phyloP scores from a whole-genome alignment of 768 basidiomycete species.

The Mrakia blollopis region DNA sequence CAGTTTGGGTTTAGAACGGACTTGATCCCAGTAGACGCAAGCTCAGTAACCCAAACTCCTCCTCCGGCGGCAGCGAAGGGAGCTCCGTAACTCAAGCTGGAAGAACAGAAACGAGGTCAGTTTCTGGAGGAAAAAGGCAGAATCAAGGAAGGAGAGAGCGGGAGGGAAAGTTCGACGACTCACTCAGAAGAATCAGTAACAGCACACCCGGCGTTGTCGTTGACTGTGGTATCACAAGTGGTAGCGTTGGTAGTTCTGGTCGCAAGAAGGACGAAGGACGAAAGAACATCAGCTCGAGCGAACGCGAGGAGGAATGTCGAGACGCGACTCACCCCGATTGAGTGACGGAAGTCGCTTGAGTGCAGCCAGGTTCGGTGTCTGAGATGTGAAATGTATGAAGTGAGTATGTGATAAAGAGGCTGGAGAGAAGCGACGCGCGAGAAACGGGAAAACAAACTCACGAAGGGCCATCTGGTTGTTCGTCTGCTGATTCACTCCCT shows the following conservation, averaged over 20 bases:
- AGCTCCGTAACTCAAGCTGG: constrained; percentile 56
- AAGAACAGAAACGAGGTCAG: too few species aligned
- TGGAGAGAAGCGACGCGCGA: neutral
- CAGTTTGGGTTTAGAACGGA: neutral
- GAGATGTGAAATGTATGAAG: neutral
- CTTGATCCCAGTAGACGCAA: constrained; percentile 57
- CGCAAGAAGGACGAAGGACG: neutral
- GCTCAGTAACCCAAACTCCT: constrained; percentile 71
- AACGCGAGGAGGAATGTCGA: neutral
- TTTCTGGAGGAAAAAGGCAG: neutral
- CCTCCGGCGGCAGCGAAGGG: constrained; percentile 63
- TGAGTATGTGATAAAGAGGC: too few species aligned
- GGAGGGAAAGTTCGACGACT: neutral
- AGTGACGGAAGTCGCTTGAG: neutral
- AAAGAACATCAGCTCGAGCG: neutral
- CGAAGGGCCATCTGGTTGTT: constrained; percentile 63
- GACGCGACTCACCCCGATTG: constrained; percentile 6
- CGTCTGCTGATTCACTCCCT: constrained; percentile 66
- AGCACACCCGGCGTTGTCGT: constrained; percentile 58
- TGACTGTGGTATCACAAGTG: constrained; percentile 50
- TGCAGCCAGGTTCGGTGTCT: constrained; percentile 18
- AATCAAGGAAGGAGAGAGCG: neutral
- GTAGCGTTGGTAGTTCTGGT: constrained; percentile 43
- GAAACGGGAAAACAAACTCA: too few species aligned
- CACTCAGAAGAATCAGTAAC: constrained; percentile 47